Evolutionary conservation across 495 filamentous ascomycete genomes (phyloP), one percentile per base, ranked within the genome.

Genomic region (Parathielavia hyrcaniae): DNA sequence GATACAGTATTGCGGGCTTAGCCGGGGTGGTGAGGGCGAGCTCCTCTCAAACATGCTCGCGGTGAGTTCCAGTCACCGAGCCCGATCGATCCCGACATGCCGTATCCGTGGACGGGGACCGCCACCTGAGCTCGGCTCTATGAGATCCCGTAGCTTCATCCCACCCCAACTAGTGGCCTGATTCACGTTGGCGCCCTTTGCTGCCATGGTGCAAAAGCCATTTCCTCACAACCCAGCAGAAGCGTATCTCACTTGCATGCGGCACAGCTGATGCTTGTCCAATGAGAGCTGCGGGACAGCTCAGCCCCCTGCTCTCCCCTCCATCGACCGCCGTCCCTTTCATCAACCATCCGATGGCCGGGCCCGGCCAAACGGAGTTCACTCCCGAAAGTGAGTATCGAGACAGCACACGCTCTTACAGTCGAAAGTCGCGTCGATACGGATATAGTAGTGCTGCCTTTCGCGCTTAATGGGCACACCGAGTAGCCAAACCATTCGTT

Each of bases 171-270:
- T 43, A 2, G 14, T 17, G 40, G n/a, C 4, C 16, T n/a, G 1
- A n/a, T 6, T 43, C 40, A n/a, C 9, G 11, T 30, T 30, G 26
- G 2, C 3, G 26, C 26, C 26, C 6, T 3, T 3, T 30, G 2
- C 26, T 30, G 26, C 26, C 26, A 30, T 6, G 6, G 26, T 30
- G 26, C 26, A 30, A 30, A 6, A 30, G 26, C 46, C 17, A 34
- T 26, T 16, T 6, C 14, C n/a, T 16, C 46, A 34, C n/a, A n/a
- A n/a, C n/a, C n/a, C n/a, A n/a, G n/a, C n/a, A 64, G 64, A 66
- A 61, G 64, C 64, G 61, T 61, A 66, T 66, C 64, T 61, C 53
- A 64, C 64, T 47, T 39, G 55, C 56, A 55, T 35, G 58, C 49
- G 58, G 58, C 55, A 59, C 64, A 60, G 64, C 38, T 48, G n/a